Evolutionary conservation across 257 asterid genomes (phyloP), one percentile per base, ranked within the genome.

Genomic region (Coffea canephora): DNA sequence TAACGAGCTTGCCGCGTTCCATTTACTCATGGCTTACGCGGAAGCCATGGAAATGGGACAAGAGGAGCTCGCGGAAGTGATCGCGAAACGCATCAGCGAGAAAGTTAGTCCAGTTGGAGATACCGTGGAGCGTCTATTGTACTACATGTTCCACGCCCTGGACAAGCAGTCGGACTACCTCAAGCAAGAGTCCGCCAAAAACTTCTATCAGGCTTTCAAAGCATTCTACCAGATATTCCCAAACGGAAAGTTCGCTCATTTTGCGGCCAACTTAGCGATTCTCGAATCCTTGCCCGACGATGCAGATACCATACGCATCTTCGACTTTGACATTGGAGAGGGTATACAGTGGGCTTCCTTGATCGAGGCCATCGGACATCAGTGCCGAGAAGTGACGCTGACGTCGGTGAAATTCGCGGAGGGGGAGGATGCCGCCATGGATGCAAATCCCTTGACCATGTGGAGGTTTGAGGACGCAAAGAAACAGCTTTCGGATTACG

Each of bases 321-420:
- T 88, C 46, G 97, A 91, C 61, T 91, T 89, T 15, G 92, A 90
- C 39, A 70, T 84, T 13, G 92, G 91, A 14, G 92, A 90, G 34
- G 94, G 93, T 27, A 77, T 87, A 18, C 97, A 91, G n/a, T 91
- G 93, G 94, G 88, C 93, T 27, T 80, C 91, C 0, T 67, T 89
- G 43, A 82, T 87, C 46, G 93, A 85, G 36, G 84, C 83, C 78
- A 69, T 86, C 11, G 74, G 80, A 54, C 45, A 73, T 31, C 75
- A 69, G 34, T 8, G 5, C 2, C 75, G 69, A 70, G 87, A 82
- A 67, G 55, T 88, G 43, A 80, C 87, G 80, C n/a, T 89, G 23
- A 83, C 77, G 23, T 83, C 89, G 15, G 23, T 87, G 13, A 85
- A 78, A 46, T 76, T 77, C n/a, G 23, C 2, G 1, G 89, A 80